Base-by-base conservation (phyloP, 352 stramenopile genomes). In the Phytophthora boehmeriae region DNA sequence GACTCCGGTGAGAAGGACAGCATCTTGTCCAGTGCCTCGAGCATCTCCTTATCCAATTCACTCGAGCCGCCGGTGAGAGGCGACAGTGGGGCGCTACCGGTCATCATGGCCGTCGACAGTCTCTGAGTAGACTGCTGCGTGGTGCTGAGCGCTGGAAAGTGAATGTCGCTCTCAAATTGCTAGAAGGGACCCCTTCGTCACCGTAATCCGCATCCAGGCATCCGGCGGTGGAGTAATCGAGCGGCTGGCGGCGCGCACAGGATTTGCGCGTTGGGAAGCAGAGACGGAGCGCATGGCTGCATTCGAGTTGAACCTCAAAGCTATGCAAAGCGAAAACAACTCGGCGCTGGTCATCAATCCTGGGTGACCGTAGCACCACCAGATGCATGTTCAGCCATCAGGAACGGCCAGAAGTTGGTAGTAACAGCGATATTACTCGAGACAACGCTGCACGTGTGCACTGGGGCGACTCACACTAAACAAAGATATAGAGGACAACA, bases 21-120 rank as follows among this genome's bases (percentile, higher is more conserved):
- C 32, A 75, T 63, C 51, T 75, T 55, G 47, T 75, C 66, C 39
- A 75, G 41, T 30, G 47, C 61, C 39, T 55, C 56, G 8, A 75
- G 55, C 11, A 75, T 35, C 17, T 71, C 66, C 8, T 34, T 48
- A 22, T 48, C 42, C 20, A 48, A 22, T 34, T 75, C 66, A 23
- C 44, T 71, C 8, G 39, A 25, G 17, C 46, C 54, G 1, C 34
- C 44, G 11, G 8, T n/a, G 22, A 75, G 51, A 9, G 60, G 60
- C 28, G 66, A 70, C 60, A 71, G 43, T 25, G 54, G 30, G 4
- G 16, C 43, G 32, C 60, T 30, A 4, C 36, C 34, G 16, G 45
- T 46, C 11, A 44, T 44, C 38, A 44, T 44, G 14, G 38, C 13
- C n/a, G n/a, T n/a, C n/a, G 19, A 22, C 8, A 17, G 13, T 16